Evolutionary conservation across 495 filamentous ascomycete genomes (phyloP).

Genomic region (Hypoxylon cercidicola): DNA sequence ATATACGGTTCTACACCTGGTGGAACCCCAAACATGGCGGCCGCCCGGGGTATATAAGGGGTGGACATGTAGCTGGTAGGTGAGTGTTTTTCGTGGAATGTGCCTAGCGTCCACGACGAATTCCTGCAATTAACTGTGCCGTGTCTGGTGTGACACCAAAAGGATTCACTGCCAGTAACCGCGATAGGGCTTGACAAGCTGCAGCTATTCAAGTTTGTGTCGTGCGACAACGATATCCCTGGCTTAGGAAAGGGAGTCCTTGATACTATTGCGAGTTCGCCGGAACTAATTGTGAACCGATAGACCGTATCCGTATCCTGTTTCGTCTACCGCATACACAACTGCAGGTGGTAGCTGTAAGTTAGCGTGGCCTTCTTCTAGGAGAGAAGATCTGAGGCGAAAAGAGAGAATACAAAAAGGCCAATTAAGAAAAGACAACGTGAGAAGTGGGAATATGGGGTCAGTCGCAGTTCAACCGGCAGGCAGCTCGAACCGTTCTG

Average conservation of each 20-base stretch:
- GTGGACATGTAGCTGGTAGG: slow-evolving; percentile 13
- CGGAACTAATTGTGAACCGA: slow-evolving; percentile 3
- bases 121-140: slow-evolving; percentile 12
- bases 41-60: slow-evolving; percentile 23
- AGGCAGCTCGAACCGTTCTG: not conserved
- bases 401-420: slow-evolving; percentile 2
- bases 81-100: not conserved
- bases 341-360: slow-evolving; percentile 30
- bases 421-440: slow-evolving; percentile 18
- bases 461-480: slow-evolving; percentile 8
- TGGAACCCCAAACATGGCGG: slow-evolving; percentile 39
- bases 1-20: slow-evolving; percentile 25
- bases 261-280: not conserved
- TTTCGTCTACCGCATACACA: slow-evolving; percentile 31
- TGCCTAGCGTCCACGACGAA: slow-evolving; percentile 7
- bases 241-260: not conserved
- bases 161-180: slow-evolving; percentile 24
- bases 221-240: not conserved
- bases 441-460: slow-evolving; percentile 17
- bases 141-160: slow-evolving; percentile 21
- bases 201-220: slow-evolving; percentile 1
- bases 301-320: slow-evolving; percentile 7
- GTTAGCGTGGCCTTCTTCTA: slow-evolving; percentile 29
- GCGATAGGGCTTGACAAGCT: slow-evolving; percentile 22
- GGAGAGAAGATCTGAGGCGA: slow-evolving; percentile 1